Conservation (phyloP, 1,284 basidiomycete genomes). For the Pholiota adiposa region DNA sequence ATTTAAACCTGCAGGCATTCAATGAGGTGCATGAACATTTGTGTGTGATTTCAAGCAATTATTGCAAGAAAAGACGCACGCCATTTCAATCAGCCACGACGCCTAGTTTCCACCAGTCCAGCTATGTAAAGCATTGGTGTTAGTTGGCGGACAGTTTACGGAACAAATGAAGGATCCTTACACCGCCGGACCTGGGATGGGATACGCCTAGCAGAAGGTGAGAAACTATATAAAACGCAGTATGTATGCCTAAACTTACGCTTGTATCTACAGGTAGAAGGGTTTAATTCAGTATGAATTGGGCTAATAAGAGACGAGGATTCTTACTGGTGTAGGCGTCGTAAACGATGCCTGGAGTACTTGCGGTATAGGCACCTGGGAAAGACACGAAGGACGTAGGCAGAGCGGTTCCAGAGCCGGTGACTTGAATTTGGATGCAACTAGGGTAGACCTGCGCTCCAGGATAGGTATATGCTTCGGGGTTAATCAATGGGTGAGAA, state of each 20-base stretch:
- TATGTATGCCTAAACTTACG: slow-evolving; percentile 20
- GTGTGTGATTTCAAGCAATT: no score
- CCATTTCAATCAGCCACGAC: not conserved
- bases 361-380: slow-evolving; percentile 53
- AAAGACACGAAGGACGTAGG: slow-evolving; percentile 56
- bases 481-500: not conserved
- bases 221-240: slow-evolving; percentile 9
- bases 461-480: slow-evolving; percentile 39
- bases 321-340: slow-evolving; percentile 44
- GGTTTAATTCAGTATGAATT: not conserved
- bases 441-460: slow-evolving; percentile 50
- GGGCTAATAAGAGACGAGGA: not conserved
- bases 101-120: slow-evolving; percentile 31
- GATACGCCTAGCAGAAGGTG: slow-evolving; percentile 33
- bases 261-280: slow-evolving; percentile 25
- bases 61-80: not conserved
- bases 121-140: slow-evolving; percentile 17
- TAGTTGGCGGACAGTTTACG: not conserved
- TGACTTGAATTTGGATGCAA: slow-evolving; percentile 55
- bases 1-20: no score
- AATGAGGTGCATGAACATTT: no score
- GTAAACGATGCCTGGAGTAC: slow-evolving; percentile 47
- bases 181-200: slow-evolving; percentile 47
- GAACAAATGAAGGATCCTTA: slow-evolving; percentile 21
- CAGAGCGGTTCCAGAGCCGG: slow-evolving; percentile 49